Evolutionary conservation across 2,329 filamentous ascomycete species (phyloP), one percentile per base, ranked within the genome.

Genomic region (Keithomyces neogunnii): DNA sequence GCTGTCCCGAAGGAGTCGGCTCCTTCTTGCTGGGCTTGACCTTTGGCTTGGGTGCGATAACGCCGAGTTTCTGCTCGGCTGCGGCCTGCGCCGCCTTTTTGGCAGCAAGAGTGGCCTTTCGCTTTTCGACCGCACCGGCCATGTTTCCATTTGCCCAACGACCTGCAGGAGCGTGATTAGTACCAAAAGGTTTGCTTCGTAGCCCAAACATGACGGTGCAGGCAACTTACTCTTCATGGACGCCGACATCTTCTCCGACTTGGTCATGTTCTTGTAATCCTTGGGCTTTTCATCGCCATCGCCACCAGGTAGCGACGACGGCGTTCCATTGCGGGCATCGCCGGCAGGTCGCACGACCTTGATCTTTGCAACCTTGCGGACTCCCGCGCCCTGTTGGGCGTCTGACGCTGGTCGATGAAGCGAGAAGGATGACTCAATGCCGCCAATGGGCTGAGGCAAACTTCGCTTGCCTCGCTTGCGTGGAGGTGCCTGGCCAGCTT

Each of bases 171-270:
- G 42, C 19, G 19, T 11, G 30, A 19, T 44, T 43, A 47, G 38
- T 13, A 39, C 64, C 62, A 68, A 67, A 53, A 45, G 19, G 38
- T 26, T n/a, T 38, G n/a, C 26, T 39, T 10, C 5, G 36, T 4
- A 26, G 19, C 9, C n/a, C 13, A 9, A 40, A 26, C 4, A 44
- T 5, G 5, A 30, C 19, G 8, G 30, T 5, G 40, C 5, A 5
- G 11, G 11, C 8, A 40, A 65, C 74, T 68, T 69, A 82, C 80
- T 77, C 69, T 81, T 81, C 80, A 83, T 83, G 3, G 78, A 82
- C 19, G 73, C 74, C n/a, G 76, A 80, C 79, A 83, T 82, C 71
- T 83, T 83, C 66, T 83, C 79, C 32, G 77, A 81, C 67, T 83
- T 83, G 46, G 77, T 82, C 78, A 82, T 82, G 43, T 75, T 71